phyloP scores from a whole-genome alignment of 768 basidiomycete species.

The Rhizopogon roseolus region DNA sequence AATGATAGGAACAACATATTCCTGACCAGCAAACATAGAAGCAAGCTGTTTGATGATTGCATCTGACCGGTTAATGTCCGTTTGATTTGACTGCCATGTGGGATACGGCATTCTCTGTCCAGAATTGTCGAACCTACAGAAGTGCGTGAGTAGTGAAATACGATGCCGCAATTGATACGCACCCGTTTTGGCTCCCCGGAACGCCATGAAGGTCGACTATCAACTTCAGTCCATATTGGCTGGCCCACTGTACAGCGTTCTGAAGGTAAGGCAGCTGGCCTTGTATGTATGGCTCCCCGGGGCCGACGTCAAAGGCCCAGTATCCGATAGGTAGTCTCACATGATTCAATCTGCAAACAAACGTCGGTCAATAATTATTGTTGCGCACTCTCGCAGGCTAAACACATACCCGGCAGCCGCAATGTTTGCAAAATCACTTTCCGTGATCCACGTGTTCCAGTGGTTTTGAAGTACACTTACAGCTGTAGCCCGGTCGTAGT shows the following conservation, averaged over 20 bases:
- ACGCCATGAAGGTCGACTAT: slow-evolving; percentile 79
- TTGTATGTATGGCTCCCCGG: slow-evolving; percentile 74
- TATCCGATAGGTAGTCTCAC: slow-evolving; percentile 85
- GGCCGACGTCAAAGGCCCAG: slow-evolving; percentile 81
- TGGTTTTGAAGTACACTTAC: slow-evolving; percentile 51
- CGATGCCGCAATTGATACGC: slow-evolving; percentile 10
- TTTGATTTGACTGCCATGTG: slow-evolving; percentile 62
- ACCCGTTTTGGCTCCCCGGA: slow-evolving; percentile 86
- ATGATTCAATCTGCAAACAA: slow-evolving; percentile 61
- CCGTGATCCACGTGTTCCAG: slow-evolving; percentile 84
- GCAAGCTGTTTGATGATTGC: slow-evolving; percentile 60
- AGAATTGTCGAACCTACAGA: slow-evolving; percentile 72
- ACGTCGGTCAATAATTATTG: slow-evolving; percentile 4
- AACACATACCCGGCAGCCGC: slow-evolving; percentile 62
- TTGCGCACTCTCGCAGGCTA: neutral
- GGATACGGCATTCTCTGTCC: slow-evolving; percentile 60
- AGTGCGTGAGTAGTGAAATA: slow-evolving; percentile 5
- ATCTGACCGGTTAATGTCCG: slow-evolving; percentile 65
- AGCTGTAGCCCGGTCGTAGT: slow-evolving; percentile 48
- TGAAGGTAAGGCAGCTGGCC: slow-evolving; percentile 70
- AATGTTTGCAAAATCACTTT: slow-evolving; percentile 71
- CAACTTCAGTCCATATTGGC: slow-evolving; percentile 65
- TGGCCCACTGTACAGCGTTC: slow-evolving; percentile 69
- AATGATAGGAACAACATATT: slow-evolving; percentile 58
- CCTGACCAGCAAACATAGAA: slow-evolving; percentile 49